phyloP scores from a whole-genome alignment of 257 asterid species.

The Osmanthus fragrans region DNA sequence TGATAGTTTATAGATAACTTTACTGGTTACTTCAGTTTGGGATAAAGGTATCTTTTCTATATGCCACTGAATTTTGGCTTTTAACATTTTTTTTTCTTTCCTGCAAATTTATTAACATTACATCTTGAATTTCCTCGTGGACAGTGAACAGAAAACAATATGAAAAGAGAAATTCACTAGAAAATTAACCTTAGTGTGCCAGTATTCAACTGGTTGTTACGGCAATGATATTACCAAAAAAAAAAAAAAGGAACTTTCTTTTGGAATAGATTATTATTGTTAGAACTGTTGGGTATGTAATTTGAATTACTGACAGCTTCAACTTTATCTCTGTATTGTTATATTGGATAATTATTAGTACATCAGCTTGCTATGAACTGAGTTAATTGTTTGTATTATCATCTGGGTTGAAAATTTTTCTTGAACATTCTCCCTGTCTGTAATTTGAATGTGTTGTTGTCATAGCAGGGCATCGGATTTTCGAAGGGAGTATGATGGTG shows the following conservation, averaged over 20 bases:
- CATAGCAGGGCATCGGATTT: constrained; percentile 85
- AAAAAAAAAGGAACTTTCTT: background rate
- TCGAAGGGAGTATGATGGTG: constrained; percentile 86
- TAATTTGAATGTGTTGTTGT: constrained; percentile 6
- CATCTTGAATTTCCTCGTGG: background rate
- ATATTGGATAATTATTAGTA: background rate
- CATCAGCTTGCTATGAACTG: background rate
- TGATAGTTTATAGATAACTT: constrained; percentile 43
- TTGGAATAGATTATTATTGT: background rate
- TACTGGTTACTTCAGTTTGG: constrained; percentile 49
- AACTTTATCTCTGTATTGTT: background rate
- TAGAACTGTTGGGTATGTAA: background rate
- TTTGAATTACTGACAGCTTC: background rate
- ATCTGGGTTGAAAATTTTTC: background rate
- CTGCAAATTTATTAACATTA: background rate
- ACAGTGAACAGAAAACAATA: background rate
- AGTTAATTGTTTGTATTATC: background rate
- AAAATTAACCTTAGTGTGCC: background rate
- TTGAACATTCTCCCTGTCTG: background rate
- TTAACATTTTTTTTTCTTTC: constrained; percentile 14
- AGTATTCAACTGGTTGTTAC: too few relatives aligned
- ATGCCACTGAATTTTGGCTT: constrained; percentile 33
- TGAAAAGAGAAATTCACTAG: background rate
- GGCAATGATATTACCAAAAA: too few relatives aligned
- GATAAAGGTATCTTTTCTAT: constrained; percentile 48